phyloP scores from a whole-genome alignment of 371 early-diverging fungal genomes.

The Mucor velutinosus region DNA sequence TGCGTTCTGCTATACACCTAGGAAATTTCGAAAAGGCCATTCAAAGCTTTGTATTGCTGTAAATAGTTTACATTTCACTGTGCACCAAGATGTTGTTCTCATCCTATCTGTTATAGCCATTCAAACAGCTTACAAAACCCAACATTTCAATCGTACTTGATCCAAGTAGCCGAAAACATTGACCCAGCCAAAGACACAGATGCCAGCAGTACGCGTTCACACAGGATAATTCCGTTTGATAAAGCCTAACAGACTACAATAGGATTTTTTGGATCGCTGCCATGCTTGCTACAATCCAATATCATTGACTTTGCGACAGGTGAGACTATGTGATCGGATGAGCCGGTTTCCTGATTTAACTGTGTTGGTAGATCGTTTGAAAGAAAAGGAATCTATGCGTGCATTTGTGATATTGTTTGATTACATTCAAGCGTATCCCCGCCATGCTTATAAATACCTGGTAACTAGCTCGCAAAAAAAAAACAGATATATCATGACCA shows the following conservation, averaged over 20 bases:
- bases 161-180: conserved; percentile 40
- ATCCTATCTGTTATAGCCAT: conserved; percentile 25
- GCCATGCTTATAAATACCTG: conserved; percentile 52
- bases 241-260: neutral
- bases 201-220: conserved; percentile 31
- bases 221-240: neutral
- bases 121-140: conserved; percentile 37
- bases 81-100: neutral
- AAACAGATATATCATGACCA: neutral
- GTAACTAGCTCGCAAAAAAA: conserved; percentile 16
- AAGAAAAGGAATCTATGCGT: conserved; percentile 36
- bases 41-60: conserved; percentile 29
- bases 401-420: conserved; percentile 43
- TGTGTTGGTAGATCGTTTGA: conserved; percentile 25
- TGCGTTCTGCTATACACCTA: conserved; percentile 6
- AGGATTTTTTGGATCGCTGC: conserved; percentile 49
- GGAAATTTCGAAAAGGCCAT: conserved; percentile 29
- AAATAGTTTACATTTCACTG: neutral
- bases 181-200: conserved; percentile 45
- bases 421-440: conserved; percentile 48
- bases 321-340: neutral
- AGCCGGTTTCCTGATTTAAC: neutral
- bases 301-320: conserved; percentile 47
- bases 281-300: conserved; percentile 44
- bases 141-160: conserved; percentile 35